These are phyloP conservation scores for Calonectria pauciramosa DNA, from an alignment of 2,329 filamentous ascomycete species.

Conservation along the genomic window DNA sequence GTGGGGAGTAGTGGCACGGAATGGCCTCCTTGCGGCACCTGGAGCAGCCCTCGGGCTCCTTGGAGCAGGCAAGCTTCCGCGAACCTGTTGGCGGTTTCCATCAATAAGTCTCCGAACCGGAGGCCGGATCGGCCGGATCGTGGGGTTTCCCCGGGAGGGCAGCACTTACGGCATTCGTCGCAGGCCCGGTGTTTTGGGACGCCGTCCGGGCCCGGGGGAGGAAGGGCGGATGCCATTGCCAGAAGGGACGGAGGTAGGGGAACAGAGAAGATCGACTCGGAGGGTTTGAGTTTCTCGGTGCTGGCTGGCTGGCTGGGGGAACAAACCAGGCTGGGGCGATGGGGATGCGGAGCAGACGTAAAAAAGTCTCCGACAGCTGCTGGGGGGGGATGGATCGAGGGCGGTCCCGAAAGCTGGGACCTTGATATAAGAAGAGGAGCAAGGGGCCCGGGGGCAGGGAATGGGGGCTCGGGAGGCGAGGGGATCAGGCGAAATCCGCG, in stretches of 20 bases:
- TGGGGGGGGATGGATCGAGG: conserved; percentile 5
- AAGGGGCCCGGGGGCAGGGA: neutral
- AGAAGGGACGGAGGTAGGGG: neutral
- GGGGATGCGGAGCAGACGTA: conserved; percentile 16
- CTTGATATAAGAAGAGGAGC: conserved; percentile 28
- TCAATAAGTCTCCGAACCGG: conserved; percentile 47
- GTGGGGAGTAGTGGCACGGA: conserved; percentile 71
- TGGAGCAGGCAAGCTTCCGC: conserved; percentile 75
- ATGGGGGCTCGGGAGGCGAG: neutral
- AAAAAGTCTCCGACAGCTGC: conserved; percentile 27
- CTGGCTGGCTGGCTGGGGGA: neutral
- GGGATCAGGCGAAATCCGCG: neutral
- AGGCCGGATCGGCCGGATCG: conserved; percentile 15
- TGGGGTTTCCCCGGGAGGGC: neutral
- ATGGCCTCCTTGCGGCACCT: conserved; percentile 71
- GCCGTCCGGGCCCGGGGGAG: conserved; percentile 27
- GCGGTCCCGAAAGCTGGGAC: conserved; percentile 11
- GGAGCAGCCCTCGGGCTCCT: conserved; percentile 70
- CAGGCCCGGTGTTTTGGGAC: conserved; percentile 71
- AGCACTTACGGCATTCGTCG: conserved; percentile 74
- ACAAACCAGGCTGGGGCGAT: conserved; percentile 2
- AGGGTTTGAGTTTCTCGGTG: neutral
- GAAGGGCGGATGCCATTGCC: conserved; percentile 39
- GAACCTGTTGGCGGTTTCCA: conserved; percentile 58
- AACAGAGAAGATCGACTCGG: neutral